Conservation (phyloP, 2,329 filamentous ascomycete genomes). For the Scortechinia acanthostroma region DNA sequence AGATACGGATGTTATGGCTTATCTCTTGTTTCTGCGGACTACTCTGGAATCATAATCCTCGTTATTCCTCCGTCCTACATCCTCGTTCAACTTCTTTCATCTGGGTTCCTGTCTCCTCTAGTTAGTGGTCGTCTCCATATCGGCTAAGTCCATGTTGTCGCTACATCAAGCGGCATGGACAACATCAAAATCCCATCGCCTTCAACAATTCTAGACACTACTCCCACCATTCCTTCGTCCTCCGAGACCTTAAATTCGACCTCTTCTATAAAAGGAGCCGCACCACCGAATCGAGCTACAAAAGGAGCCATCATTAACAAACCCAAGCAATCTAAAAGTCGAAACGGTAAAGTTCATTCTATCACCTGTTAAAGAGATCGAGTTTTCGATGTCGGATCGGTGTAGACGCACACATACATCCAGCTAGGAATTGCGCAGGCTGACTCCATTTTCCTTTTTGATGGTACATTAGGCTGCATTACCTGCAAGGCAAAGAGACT, state of each 20-base stretch:
- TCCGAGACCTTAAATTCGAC: conserved; percentile 6
- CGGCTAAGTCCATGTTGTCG: too few species aligned
- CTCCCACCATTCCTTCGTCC: too few species aligned
- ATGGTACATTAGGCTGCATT: conserved; percentile 56
- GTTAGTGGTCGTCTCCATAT: too few species aligned
- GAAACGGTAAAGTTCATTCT: conserved; percentile 58
- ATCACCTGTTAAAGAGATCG: too few species aligned
- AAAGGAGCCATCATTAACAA: conserved; percentile 27
- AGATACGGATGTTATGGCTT: not conserved
- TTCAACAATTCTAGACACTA: conserved; percentile 36
- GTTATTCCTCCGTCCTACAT: not conserved
- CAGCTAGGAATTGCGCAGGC: conserved; percentile 4
- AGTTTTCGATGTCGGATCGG: conserved; percentile 4
- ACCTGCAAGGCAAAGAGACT: conserved; percentile 69
- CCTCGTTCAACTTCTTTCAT: conserved; percentile 1
- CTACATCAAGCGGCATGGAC: conserved; percentile 38
- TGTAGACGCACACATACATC: not conserved
- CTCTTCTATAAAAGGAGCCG: conserved; percentile 2
- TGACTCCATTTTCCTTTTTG: conserved; percentile 7
- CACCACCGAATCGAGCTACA: conserved; percentile 5
- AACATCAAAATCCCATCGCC: conserved; percentile 52
- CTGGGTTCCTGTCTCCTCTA: too few species aligned
- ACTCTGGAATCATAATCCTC: conserved; percentile 1
- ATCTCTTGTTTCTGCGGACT: not conserved
- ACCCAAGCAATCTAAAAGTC: conserved; percentile 69